Percentiles rank a stretch among this genome's conserved stretches.
Conservation (phyloP, 495 filamentous ascomycete species). For the Penicillium pancosmium region DNA sequence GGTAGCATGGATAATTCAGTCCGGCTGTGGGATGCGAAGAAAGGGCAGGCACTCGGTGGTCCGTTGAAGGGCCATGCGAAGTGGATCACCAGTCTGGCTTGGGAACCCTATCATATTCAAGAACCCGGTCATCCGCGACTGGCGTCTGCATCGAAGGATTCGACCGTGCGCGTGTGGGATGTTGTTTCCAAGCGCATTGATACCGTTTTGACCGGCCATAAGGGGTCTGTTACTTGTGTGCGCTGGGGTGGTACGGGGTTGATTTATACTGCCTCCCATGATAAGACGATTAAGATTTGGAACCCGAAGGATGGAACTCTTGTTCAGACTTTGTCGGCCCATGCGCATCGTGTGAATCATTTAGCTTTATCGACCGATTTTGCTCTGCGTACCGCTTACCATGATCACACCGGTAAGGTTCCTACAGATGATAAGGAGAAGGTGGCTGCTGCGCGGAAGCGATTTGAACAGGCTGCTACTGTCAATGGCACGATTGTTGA, state of each 20-base stretch:
- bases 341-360: constrained; percentile 96
- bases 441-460: constrained; percentile 71
- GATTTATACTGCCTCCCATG: constrained; percentile 89
- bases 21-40: constrained; percentile 85
- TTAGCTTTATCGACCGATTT: constrained; percentile 92
- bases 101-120: constrained; percentile 94
- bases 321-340: constrained; percentile 74
- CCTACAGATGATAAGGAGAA: constrained; percentile 72
- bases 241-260: constrained; percentile 89
- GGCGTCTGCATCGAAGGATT: constrained; percentile 88
- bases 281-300: constrained; percentile 94
- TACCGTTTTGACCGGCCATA: constrained; percentile 83
- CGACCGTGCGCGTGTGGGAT: constrained; percentile 88
- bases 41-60: constrained; percentile 72
- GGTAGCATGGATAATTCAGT: constrained; percentile 94
- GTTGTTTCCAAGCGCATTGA: constrained; percentile 77
- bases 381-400: constrained; percentile 82
- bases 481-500: constrained; percentile 79
- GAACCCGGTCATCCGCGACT: constrained; percentile 72
- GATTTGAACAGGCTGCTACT: constrained; percentile 88
- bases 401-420: constrained; percentile 77
- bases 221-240: constrained; percentile 84
- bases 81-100: constrained; percentile 85
- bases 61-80: constrained; percentile 89
- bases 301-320: constrained; percentile 76